These are phyloP conservation scores for Malus hybrid DNA, from an alignment of 331 rosid species.

Conservation along the genomic window DNA sequence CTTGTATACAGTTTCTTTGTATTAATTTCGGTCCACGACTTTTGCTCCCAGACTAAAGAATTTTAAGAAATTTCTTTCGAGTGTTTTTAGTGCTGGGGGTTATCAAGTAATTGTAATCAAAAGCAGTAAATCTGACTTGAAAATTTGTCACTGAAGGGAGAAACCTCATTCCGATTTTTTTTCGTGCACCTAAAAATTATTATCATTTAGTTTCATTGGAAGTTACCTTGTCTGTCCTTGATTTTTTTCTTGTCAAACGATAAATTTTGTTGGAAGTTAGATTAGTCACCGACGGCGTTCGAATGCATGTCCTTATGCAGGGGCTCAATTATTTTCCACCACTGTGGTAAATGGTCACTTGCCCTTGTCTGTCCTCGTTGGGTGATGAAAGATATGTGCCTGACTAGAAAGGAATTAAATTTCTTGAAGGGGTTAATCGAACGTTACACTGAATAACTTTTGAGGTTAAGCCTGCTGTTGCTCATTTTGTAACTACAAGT, in stretches of 20 bases:
- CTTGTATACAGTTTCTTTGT: constrained; percentile 4
- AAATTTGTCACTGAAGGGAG: background rate
- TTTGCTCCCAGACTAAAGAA: background rate
- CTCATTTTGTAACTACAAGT: background rate
- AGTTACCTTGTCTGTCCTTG: background rate
- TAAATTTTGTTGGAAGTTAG: too few relatives aligned
- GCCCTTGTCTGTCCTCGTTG: background rate
- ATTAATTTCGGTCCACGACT: background rate
- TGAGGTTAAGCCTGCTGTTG: background rate
- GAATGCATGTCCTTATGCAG: fast-evolving
- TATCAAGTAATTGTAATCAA: background rate
- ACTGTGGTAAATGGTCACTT: too few relatives aligned
- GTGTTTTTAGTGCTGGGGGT: background rate
- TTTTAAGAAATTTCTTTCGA: background rate
- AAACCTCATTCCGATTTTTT: background rate
- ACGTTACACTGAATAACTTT: too few relatives aligned
- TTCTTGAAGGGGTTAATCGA: too few relatives aligned
- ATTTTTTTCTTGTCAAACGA: too few relatives aligned
- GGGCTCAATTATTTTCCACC: too few relatives aligned
- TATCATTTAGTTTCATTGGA: background rate
- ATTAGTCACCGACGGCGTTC: too few relatives aligned
- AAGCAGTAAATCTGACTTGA: background rate
- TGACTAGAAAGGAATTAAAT: background rate
- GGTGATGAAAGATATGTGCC: background rate
- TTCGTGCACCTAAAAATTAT: background rate